Evolutionary conservation across 345 rosid genomes (phyloP), one percentile per base, ranked within the genome.

Genomic region (Ceriops decandra): DNA sequence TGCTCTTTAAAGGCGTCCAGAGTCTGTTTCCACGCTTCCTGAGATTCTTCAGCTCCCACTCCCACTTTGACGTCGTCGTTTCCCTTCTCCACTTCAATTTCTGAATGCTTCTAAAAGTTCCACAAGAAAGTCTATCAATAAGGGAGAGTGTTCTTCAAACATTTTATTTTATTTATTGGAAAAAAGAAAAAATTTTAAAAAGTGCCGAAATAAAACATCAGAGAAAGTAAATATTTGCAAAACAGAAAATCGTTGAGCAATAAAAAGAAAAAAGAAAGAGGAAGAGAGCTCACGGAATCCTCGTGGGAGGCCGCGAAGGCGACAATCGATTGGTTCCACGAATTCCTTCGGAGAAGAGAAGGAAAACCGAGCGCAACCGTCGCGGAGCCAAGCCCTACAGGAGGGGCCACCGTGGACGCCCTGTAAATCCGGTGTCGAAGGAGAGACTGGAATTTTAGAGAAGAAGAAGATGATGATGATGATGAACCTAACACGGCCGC

Each of bases 11-110:
- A 89, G 32, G 89, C 57, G 61, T 74, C 87, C 5, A 92, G 77
- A 62, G 92, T 71, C 79, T 83, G 87, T 69, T 90, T 85, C 98
- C 99, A 92, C 21, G 85, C 89, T 85, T 95, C 97, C 56, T 85
- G 81, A 10, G 97, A 81, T 73, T 78, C 96, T 64, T 81, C 84
- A 52, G 66, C 72, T 58, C 56, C 64, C 10, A 36, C 72, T 58
- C 56, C 64, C 10, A 36, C 20, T 49, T 79, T 63, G 58, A 35
- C n/a, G 68, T 75, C 83, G 21, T 77, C 81, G 59, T 67, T 76
- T 72, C 81, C 89, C 67, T 76, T 82, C 74, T 75, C 95, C 72
- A 88, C 91, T 68, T 88, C 93, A 69, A 84, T 69, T 51, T 82
- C 87, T 15, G 89, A 83, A 70, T 75, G 77, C 72, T 85, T 81